Evolutionary conservation across 495 filamentous ascomycete species (phyloP).

Genomic region (Talaromyces thailandensis): DNA sequence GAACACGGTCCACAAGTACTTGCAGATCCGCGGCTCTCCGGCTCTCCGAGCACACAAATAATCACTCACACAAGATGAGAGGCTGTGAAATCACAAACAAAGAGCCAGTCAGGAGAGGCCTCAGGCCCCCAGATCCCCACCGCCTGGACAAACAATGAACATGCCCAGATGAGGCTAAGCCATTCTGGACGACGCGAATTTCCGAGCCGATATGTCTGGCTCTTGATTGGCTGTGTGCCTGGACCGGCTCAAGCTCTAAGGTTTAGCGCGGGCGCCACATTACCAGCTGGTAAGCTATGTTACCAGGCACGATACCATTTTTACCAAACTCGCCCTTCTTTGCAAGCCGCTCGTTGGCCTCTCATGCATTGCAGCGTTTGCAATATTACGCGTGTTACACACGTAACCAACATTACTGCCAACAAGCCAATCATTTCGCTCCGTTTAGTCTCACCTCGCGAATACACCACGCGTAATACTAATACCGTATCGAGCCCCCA

Average conservation of each 20-base stretch:
- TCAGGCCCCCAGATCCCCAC: neutral
- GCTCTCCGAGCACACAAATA: neutral
- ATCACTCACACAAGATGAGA: neutral
- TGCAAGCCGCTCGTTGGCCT: neutral
- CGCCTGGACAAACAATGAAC: neutral
- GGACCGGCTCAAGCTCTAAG: neutral
- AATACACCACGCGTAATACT: neutral
- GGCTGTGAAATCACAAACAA: neutral
- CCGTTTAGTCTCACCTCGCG: neutral
- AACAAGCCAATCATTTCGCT: neutral
- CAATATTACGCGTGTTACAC: neutral
- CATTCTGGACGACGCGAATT: neutral
- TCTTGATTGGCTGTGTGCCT: neutral
- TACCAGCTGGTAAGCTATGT: neutral
- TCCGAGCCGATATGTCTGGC: neutral
- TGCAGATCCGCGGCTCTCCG: neutral
- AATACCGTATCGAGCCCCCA: neutral
- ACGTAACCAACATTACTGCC: neutral
- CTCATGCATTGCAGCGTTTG: neutral
- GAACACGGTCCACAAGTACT: neutral
- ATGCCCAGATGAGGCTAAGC: neutral
- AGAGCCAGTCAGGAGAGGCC: neutral
- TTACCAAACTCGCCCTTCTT: neutral
- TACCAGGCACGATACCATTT: constrained; percentile 5
- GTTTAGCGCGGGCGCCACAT: neutral